These are phyloP conservation scores for Wallacemonas sp. DNA, from an alignment of 208 protist genomes.

Conservation along the genomic window DNA sequence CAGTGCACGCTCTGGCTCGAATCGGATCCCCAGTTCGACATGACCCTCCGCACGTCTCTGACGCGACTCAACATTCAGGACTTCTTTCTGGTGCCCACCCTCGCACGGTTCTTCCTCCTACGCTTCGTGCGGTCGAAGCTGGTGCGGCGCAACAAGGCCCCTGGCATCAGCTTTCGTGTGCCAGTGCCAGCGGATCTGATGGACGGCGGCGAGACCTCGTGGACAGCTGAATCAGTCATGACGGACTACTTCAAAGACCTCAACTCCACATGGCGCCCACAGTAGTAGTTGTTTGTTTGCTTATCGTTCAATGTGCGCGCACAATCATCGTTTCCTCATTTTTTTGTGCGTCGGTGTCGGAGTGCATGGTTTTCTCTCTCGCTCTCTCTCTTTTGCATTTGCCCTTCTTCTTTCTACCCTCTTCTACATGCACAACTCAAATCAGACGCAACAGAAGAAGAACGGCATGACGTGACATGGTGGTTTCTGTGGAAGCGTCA, in stretches of 20 bases:
- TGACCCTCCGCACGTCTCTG: slow-evolving; percentile 63
- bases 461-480: no score
- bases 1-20: slow-evolving; percentile 73
- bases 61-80: slow-evolving; percentile 63
- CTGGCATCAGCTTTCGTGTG: slow-evolving; percentile 53
- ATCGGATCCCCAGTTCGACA: slow-evolving; percentile 81
- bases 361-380: no score
- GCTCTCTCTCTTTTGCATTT: no score
- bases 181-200: slow-evolving; percentile 64
- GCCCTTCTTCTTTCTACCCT: no score
- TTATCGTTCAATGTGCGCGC: neutral
- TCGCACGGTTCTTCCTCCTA: slow-evolving; percentile 68
- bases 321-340: no score
- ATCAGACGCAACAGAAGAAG: no score
- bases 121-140: slow-evolving; percentile 54
- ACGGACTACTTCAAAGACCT: slow-evolving; percentile 10
- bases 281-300: neutral
- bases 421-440: no score
- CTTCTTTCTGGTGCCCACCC: slow-evolving; percentile 67
- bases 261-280: neutral
- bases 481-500: no score
- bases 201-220: slow-evolving; percentile 59
- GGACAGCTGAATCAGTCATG: slow-evolving; percentile 14
- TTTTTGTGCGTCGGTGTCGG: no score
- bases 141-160: slow-evolving; percentile 21